Evolutionary conservation across 169 alveolate species (phyloP).

Genomic region (Fabrea salina): DNA sequence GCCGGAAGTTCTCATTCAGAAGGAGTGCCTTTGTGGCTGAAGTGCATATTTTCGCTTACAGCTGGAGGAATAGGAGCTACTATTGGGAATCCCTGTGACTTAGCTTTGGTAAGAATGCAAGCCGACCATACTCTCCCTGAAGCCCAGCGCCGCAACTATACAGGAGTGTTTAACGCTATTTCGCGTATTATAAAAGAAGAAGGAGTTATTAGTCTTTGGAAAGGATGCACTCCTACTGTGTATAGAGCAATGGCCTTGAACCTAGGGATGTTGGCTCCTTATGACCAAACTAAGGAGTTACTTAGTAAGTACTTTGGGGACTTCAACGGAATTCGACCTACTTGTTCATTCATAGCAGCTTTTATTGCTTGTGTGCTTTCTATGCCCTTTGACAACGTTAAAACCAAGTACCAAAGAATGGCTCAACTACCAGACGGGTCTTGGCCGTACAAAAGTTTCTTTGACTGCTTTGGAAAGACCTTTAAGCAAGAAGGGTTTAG

Average conservation of each 20-base stretch:
- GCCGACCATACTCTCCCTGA: slow-evolving; percentile 91
- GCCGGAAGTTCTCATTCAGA: slow-evolving; percentile 56
- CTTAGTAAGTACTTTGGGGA: slow-evolving; percentile 61
- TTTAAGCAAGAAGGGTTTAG: slow-evolving; percentile 85
- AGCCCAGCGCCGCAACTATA: slow-evolving; percentile 91
- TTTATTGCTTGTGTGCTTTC: slow-evolving; percentile 91
- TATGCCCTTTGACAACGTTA: slow-evolving; percentile 95
- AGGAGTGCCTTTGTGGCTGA: slow-evolving; percentile 81
- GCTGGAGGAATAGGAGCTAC: slow-evolving; percentile 96
- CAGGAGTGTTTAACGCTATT: slow-evolving; percentile 75
- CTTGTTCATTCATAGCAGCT: slow-evolving; percentile 91
- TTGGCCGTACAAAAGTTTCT: slow-evolving; percentile 83
- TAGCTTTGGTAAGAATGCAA: slow-evolving; percentile 89
- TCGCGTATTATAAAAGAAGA: slow-evolving; percentile 86
- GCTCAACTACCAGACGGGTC: slow-evolving; percentile 68
- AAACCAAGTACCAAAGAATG: slow-evolving; percentile 88
- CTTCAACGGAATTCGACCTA: slow-evolving; percentile 57
- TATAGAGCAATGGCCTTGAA: slow-evolving; percentile 95
- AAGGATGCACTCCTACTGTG: slow-evolving; percentile 95
- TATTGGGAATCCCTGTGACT: slow-evolving; percentile 96
- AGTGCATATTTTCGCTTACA: slow-evolving; percentile 85
- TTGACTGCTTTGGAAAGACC: slow-evolving; percentile 78
- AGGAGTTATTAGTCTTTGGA: slow-evolving; percentile 93
- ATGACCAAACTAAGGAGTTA: slow-evolving; percentile 90
- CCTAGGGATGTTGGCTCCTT: slow-evolving; percentile 87